Evolutionary conservation across 176 grass and related monocot species (phyloP), one percentile per base, ranked within the genome.

Genomic region (Cenchrus purpureus): DNA sequence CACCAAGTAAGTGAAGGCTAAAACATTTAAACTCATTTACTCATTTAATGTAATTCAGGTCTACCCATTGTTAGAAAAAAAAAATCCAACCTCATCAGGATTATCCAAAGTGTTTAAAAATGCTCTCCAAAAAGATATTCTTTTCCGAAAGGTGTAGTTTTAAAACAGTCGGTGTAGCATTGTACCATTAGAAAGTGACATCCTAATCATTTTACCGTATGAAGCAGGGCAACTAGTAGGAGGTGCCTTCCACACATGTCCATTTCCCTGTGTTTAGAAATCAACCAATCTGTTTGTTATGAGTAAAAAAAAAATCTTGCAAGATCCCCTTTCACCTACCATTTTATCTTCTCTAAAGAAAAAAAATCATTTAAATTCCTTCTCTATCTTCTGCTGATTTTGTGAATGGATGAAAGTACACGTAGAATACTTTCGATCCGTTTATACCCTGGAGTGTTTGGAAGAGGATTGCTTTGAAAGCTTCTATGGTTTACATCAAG

Each of bases 181-280:
- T 50, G 14, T 15, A 66, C 62, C 10, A 53, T 54, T 10, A 22
- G 48, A 80, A 68, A 80, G 14, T 10, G 78, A 80, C 63, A 80
- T 37, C 61, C 31, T 59, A 59, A 11, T 17, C 34, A 12, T 56
- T 76, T 42, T 13, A 68, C 78, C 78, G 25, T 66, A 20, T 7
- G 56, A 31, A 64, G 76, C n/a, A 79, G 43, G 58, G 58, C 42
- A 79, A 64, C 57, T 16, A 61, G 40, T 48, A 10, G 22, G 58
- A 42, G 16, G 25, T 66, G 60, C 63, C 63, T 67, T 80, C 22
- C 78, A 80, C 15, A 20, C 6, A 37, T 51, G 16, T 60, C 25
- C 43, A 19, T 31, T 79, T 79, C 4, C 57, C 0, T 7, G 29
- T 58, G 53, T 58, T 17, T 19, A 42, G 34, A 15, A 74, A 31